Evolutionary conservation across 257 asterid genomes (phyloP), one percentile per base, ranked within the genome.

Genomic region (Echium plantagineum): DNA sequence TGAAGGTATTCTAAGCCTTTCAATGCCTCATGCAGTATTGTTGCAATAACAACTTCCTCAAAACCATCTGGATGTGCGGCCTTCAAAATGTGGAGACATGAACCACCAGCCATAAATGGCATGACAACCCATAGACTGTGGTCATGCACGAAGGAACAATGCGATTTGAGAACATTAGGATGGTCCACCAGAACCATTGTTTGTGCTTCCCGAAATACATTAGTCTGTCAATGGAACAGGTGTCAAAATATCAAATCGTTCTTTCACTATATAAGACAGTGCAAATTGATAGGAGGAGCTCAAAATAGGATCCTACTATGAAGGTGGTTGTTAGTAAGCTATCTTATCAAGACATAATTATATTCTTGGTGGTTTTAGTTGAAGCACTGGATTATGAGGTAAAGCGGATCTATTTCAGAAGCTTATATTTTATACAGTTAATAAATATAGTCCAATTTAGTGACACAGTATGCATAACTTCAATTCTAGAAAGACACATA

Each of bases 61-160:
- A 93, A 84, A 32, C 98, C 98, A 82, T 93, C 94, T 13, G 94
- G 97, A 55, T 93, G 78, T 52, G 74, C 77, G 58, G 96, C 89
- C 77, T 93, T 93, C 66, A 93, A 69, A 58, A 93, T 84, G 81
- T 93, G 98, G 21, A 93, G 84, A 79, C 98, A 93, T 61, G 98
- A 93, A 66, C 98, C 98, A 48, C 98, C 96, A 58, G 94, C 76
- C 95, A 89, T 89, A 74, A 74, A 93, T 66, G 97, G 98, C 97
- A 89, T 93, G 62, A 93, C 89, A 26, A 93, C 94, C 98, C 97
- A 93, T 62, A 93, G 71, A 68, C 77, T 89, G 71, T 93, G 96
- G 66, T 81, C 97, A 61, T 78, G 80, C 55, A 88, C 97, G 61
- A 93, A 93, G 47, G 98, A 93, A 69, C 98, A 93, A 67, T 84